Evolutionary conservation across 768 basidiomycete species (phyloP).

Genomic region (Paxillus rubicundulus): DNA sequence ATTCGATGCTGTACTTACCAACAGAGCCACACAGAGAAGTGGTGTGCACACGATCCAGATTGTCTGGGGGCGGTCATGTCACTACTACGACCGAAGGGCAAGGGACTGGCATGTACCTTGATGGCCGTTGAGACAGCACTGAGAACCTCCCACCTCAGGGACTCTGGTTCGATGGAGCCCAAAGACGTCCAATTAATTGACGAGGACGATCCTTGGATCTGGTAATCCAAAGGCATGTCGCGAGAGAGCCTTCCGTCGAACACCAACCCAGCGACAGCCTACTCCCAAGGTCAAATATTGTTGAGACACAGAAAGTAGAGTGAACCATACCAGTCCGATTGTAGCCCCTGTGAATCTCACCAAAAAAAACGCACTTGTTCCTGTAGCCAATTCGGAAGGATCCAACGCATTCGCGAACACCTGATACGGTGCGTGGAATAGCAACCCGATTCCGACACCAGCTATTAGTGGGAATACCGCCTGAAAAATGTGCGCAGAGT

Average conservation of each 20-base stretch:
- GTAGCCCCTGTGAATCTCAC: constrained; percentile 87
- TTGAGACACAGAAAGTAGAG: neutral
- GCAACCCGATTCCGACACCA: constrained; percentile 77
- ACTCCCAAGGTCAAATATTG: constrained; percentile 14
- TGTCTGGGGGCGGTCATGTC: constrained; percentile 40
- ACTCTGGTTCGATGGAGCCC: constrained; percentile 44
- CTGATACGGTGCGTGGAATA: constrained; percentile 85
- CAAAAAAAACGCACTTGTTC: constrained; percentile 85
- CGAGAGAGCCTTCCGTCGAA: constrained; percentile 55
- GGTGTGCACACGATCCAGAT: constrained; percentile 76
- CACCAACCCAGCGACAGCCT: constrained; percentile 77
- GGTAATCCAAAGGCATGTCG: constrained; percentile 49
- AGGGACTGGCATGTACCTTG: constrained; percentile 42
- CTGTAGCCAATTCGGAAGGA: constrained; percentile 66
- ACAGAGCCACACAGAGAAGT: constrained; percentile 59
- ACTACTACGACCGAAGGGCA: neutral
- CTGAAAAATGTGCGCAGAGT: constrained; percentile 45
- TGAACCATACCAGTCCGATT: constrained; percentile 62
- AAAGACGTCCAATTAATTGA: constrained; percentile 56
- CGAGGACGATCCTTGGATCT: constrained; percentile 38
- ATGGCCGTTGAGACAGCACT: constrained; percentile 59
- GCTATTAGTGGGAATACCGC: constrained; percentile 63
- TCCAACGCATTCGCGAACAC: constrained; percentile 67
- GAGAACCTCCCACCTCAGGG: constrained; percentile 46
- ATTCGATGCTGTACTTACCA: constrained; percentile 41